Evolutionary conservation across 2,329 filamentous ascomycete species (phyloP), one percentile per base, ranked within the genome.

Genomic region (Hysterium pulicare): DNA sequence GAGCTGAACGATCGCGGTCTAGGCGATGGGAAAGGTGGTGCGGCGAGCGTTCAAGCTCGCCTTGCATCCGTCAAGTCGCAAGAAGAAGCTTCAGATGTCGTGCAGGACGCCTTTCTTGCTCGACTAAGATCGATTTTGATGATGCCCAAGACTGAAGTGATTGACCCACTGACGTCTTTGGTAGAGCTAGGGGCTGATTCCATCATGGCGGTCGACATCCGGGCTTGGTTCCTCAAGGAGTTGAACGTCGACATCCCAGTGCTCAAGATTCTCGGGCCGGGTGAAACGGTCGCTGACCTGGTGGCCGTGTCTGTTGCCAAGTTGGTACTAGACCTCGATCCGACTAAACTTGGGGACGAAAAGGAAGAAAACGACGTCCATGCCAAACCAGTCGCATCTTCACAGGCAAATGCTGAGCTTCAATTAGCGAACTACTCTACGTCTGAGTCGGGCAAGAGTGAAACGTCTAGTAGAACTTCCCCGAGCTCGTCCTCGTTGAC

Each of bases 141-240:
- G 33, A 30, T 49, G n/a, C 11, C 40, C 23, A 24, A 43, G 5
- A 50, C 55, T 5, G 58, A 58, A 3, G 45, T 44, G 3, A 54
- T 71, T 17, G 54, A 53, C n/a, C 44, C 2, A 56, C 71, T 4
- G 69, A 73, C 50, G 71, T 69, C 55, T 8, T 40, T 59, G 5
- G 47, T 52, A 3, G 64, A 70, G 36, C 56, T 66, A 15, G 61
- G 68, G 1, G 42, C 67, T 10, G 69, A 71, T 45, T 70, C 68
- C 2, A 47, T 71, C 1, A 41, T 68, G 10, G 64, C 68, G 0
- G 67, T 71, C 2, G 65, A 69, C 17, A 38, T 71, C 2, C 69
- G 74, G 1, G 57, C 68, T 2, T 79, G 75, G 75, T 73, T 77
- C 44, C 30, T 69, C n/a, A 73, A 73, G 40, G 59, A 71, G 28